Base-by-base conservation (phyloP, 2,329 filamentous ascomycete species). In the Epichloe gansuensis region DNA sequence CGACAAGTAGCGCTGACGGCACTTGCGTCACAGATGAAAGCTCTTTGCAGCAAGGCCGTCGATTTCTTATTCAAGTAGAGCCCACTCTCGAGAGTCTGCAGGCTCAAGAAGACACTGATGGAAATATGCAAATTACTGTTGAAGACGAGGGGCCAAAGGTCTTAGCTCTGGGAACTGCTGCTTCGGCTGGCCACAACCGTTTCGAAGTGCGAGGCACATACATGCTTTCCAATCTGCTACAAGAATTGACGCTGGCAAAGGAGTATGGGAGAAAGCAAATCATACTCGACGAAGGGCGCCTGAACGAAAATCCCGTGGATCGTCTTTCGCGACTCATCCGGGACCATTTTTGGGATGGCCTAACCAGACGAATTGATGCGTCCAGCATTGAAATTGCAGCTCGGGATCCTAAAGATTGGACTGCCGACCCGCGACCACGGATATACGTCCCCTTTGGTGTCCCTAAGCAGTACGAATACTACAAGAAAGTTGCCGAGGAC, bases 91-190 rank as follows among this genome's bases (percentile, higher is more conserved):
- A 90, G 63, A 84, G 80, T 54, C 76, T 98, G 45, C 76, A 89
- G 56, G 81, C 82, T 39, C 86, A 91, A 59, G 93, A 98, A 68
- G 93, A 98, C 64, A 94, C 91, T 34, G 91, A 98, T 69, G 76
- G 81, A 53, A 96, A 98, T 69, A 88, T 89, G 76, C 91, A 97
- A 69, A 98, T 98, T 67, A 98, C 93, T 34, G 95, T 97, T 61
- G 93, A 97, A 65, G 93, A 98, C 70, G 80, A 81, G 58, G 93
- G 93, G 0, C 91, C 93, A 48, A 98, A 97, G 78, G 85, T 89
- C 46, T 78, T 96, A 52, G 85, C 86, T 39, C 74, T 97, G 39
- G 86, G 89, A 58, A 96, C 91, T 3, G 86, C 87, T 31, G 85
- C 81, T 23, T 96, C 91, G 38, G 88, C 86, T 60, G 91, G 91